A percentile compares a stretch with the other conserved stretches of the same genome.
These are phyloP conservation scores for Litsea cubeba DNA, from an alignment of 164 flowering plant genomes.

Conservation along the genomic window DNA sequence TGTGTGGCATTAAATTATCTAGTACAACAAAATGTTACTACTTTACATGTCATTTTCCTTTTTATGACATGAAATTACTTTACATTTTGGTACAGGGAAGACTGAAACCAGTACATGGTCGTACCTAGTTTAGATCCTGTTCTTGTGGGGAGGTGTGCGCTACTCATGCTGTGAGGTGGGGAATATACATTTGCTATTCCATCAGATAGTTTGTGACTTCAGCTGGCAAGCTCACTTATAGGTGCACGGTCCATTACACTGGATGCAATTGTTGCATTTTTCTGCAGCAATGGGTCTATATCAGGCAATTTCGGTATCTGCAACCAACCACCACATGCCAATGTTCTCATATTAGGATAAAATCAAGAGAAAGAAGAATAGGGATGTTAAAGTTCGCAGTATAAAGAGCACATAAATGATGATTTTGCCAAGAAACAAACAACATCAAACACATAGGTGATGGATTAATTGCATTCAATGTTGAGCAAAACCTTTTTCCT, in stretches of 20 bases:
- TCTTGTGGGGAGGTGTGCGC: too few relatives aligned
- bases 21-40: too few relatives aligned
- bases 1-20: too few relatives aligned
- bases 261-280: slow-evolving; percentile 58
- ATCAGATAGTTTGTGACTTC: slow-evolving; percentile 12
- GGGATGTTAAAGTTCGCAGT: neutral
- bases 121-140: too few relatives aligned
- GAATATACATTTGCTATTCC: neutral
- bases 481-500: neutral
- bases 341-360: neutral
- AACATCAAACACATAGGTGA: too few relatives aligned
- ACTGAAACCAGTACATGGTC: too few relatives aligned
- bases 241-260: slow-evolving; percentile 91
- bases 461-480: neutral
- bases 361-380: neutral
- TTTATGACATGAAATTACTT: neutral
- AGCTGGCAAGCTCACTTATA: slow-evolving; percentile 87
- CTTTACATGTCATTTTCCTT: too few relatives aligned
- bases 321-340: slow-evolving; percentile 1
- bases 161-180: too few relatives aligned
- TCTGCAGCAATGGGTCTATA: slow-evolving; percentile 65
- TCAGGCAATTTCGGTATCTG: slow-evolving; percentile 94
- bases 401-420: neutral
- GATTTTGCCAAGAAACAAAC: neutral
- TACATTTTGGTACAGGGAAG: neutral